These are phyloP conservation scores for Oryza rufipogon DNA, from an alignment of 176 grass and related monocot species.

Conservation along the genomic window DNA sequence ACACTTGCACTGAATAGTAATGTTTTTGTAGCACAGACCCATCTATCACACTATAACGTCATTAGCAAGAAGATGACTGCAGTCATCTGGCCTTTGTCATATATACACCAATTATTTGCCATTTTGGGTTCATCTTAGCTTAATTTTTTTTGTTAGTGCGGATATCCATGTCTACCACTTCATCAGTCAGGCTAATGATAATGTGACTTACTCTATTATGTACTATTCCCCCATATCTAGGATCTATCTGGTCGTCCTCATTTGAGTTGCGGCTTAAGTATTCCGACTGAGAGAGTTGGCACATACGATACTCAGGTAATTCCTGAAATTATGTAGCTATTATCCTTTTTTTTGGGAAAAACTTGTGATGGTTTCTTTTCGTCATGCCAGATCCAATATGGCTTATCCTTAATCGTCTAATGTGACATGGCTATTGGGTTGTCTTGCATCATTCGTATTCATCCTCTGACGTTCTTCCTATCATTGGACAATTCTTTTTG, in stretches of 20 bases:
- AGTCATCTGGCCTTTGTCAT: background rate
- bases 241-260: constrained; percentile 96
- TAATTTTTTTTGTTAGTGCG: background rate
- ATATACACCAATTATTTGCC: background rate
- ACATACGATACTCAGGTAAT: constrained; percentile 87
- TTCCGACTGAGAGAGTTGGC: constrained; percentile 82
- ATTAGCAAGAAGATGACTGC: background rate
- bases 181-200: background rate
- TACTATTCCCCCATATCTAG: constrained; percentile 38
- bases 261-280: constrained; percentile 77
- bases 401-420: background rate
- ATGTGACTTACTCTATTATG: background rate
- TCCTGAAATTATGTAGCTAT: background rate
- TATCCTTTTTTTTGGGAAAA: background rate
- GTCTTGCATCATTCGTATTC: too few relatives aligned
- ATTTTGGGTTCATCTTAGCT: background rate
- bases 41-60: background rate
- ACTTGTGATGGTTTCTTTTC: background rate
- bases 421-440: background rate
- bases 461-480: too few relatives aligned
- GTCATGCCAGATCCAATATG: background rate
- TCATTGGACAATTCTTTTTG: too few relatives aligned
- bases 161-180: background rate
- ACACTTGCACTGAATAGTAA: background rate
- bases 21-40: background rate